Percentiles rank a stretch among this genome's conserved stretches.
Conservation (phyloP, 176 grass and related monocot genomes). For the Luzula sylvatica region DNA sequence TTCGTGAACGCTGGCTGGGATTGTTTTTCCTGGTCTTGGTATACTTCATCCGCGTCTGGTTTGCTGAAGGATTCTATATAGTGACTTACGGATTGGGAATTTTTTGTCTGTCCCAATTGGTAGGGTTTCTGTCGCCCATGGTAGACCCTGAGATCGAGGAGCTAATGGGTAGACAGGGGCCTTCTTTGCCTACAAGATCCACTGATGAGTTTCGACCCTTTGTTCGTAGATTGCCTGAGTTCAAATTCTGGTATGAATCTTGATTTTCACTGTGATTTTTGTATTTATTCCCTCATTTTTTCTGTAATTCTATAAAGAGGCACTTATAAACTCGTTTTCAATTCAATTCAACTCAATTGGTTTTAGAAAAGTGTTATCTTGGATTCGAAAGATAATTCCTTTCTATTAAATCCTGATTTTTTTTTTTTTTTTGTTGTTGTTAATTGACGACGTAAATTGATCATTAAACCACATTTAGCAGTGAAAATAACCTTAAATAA, state of each 20-base stretch:
- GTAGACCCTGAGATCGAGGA: slow-evolving; percentile 60
- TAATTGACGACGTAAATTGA: not conserved
- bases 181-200: slow-evolving; percentile 46
- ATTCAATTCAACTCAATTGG: too few relatives aligned
- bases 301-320: not conserved
- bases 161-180: slow-evolving; percentile 19
- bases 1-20: slow-evolving; percentile 49
- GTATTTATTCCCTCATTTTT: not conserved
- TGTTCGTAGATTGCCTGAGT: slow-evolving; percentile 73
- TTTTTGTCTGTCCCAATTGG: slow-evolving; percentile 60
- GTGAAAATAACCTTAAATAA: not conserved
- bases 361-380: too few relatives aligned
- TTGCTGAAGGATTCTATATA: slow-evolving; percentile 59
- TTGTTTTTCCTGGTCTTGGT: slow-evolving; percentile 23
- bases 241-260: slow-evolving; percentile 67
- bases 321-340: too few relatives aligned
- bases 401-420: too few relatives aligned
- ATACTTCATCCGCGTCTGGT: slow-evolving; percentile 62
- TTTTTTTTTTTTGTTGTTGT: not conserved
- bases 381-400: too few relatives aligned
- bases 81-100: slow-evolving; percentile 76
- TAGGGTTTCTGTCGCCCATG: slow-evolving; percentile 73
- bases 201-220: slow-evolving; percentile 76
- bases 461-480: not conserved
- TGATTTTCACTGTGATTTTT: not conserved